Percentiles rank a stretch among this genome's conserved stretches.
These are phyloP conservation scores for Cucurbita maxima DNA, from an alignment of 306 rosid genomes.

Conservation along the genomic window DNA sequence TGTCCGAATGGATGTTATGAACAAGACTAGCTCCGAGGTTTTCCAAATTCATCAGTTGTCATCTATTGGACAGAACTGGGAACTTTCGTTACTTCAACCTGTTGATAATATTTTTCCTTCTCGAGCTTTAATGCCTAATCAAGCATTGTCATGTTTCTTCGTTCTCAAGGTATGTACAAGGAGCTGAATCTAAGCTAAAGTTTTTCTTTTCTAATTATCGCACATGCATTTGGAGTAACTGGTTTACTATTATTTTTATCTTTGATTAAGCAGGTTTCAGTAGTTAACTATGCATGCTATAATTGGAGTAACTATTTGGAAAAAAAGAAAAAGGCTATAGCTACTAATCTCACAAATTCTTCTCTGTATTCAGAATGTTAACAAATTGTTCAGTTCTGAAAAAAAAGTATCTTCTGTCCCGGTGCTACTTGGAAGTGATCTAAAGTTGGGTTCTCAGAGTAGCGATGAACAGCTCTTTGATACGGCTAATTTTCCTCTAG, in stretches of 20 bases:
- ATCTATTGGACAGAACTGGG: constrained; percentile 61
- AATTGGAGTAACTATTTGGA: not conserved
- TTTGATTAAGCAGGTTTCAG: not conserved
- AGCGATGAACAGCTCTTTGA: constrained; percentile 36
- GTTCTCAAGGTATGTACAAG: constrained; percentile 52
- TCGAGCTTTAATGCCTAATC: constrained; percentile 57
- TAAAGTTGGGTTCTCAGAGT: constrained; percentile 42
- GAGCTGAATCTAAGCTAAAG: constrained; percentile 2
- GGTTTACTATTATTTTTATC: not conserved
- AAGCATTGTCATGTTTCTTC: constrained; percentile 83
- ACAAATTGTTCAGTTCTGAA: constrained; percentile 23
- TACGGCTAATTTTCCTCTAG: constrained; percentile 42
- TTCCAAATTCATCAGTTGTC: constrained; percentile 80
- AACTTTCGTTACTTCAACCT: constrained; percentile 65
- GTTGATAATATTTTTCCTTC: constrained; percentile 60
- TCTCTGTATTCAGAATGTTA: constrained; percentile 36
- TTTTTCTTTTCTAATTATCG: not conserved
- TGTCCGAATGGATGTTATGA: constrained; percentile 71
- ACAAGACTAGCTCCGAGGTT: constrained; percentile 60
- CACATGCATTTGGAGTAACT: not conserved
- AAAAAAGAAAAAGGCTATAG: not conserved
- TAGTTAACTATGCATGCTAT: not conserved
- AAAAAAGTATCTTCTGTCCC: constrained; percentile 28
- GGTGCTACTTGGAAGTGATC: constrained; percentile 27
- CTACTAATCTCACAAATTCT: not conserved